Conservation (phyloP, 768 basidiomycete genomes). For the Candolleomyces eurysporus region DNA sequence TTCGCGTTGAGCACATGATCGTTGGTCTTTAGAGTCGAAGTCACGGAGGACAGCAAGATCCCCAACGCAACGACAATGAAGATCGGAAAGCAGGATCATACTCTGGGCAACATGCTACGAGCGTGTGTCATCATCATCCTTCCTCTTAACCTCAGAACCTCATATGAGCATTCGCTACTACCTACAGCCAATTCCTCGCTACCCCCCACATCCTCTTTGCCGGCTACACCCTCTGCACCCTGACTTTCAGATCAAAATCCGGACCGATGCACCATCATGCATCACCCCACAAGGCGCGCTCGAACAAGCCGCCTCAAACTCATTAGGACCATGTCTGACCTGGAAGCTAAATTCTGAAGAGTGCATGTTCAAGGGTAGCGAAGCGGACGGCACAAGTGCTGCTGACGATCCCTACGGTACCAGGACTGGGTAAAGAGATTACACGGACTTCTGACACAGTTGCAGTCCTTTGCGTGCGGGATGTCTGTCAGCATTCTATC, state of each 20-base stretch:
- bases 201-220: conserved; percentile 91
- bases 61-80: conserved; percentile 96
- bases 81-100: conserved; percentile 96
- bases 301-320: conserved; percentile 83
- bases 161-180: background rate
- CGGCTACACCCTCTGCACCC: conserved; percentile 96
- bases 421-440: background rate
- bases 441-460: conserved; percentile 1
- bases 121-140: conserved; percentile 45
- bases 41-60: conserved; percentile 95
- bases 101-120: conserved; percentile 92
- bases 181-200: conserved; percentile 77
- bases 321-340: conserved; percentile 63
- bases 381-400: conserved; percentile 19
- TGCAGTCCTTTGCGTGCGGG: background rate
- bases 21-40: conserved; percentile 62
- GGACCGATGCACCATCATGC: conserved; percentile 86
- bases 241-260: conserved; percentile 91
- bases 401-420: conserved; percentile 51
- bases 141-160: background rate
- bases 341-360: conserved; percentile 81
- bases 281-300: conserved; percentile 81
- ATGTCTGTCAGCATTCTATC: background rate
- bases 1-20: conserved; percentile 7
- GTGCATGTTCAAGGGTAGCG: conserved; percentile 72